Evolutionary conservation across 2,329 filamentous ascomycete species (phyloP).

Genomic region (Dryadomyces sulphureus): DNA sequence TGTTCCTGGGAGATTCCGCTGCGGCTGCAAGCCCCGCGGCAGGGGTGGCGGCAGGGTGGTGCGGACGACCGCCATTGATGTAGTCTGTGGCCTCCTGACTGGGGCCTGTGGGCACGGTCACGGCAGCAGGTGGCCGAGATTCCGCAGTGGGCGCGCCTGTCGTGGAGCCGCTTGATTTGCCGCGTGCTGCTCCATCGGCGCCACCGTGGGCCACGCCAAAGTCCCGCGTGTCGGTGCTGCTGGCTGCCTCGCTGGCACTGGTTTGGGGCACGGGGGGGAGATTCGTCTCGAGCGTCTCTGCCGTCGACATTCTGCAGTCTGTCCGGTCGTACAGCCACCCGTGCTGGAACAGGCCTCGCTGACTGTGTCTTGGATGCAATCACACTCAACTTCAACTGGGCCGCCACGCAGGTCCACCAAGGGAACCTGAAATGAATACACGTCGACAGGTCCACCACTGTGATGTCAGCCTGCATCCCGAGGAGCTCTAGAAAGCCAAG

Average conservation of each 20-base stretch:
- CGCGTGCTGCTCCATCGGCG: background rate
- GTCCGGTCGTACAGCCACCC: too few relatives aligned
- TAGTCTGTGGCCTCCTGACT: slow-evolving; percentile 20
- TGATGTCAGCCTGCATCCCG: background rate
- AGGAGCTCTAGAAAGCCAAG: background rate
- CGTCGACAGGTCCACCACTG: background rate
- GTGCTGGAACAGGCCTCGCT: too few relatives aligned
- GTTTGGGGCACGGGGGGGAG: slow-evolving; percentile 10
- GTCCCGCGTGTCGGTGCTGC: too few relatives aligned
- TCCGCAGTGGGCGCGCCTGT: background rate
- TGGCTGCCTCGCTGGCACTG: background rate
- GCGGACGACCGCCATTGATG: slow-evolving; percentile 20
- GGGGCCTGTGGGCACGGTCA: background rate
- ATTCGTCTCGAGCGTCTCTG: too few relatives aligned
- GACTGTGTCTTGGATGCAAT: background rate
- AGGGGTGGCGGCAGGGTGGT: slow-evolving; percentile 10
- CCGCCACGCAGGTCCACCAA: background rate
- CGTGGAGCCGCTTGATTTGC: background rate
- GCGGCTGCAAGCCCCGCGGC: background rate
- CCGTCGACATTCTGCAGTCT: too few relatives aligned
- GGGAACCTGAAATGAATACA: background rate
- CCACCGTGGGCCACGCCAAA: background rate
- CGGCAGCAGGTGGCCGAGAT: background rate
- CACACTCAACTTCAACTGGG: too few relatives aligned
- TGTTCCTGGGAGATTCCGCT: background rate